phyloP scores from a whole-genome alignment of 768 basidiomycete genomes.

The Macrolepiota albuminosa region DNA sequence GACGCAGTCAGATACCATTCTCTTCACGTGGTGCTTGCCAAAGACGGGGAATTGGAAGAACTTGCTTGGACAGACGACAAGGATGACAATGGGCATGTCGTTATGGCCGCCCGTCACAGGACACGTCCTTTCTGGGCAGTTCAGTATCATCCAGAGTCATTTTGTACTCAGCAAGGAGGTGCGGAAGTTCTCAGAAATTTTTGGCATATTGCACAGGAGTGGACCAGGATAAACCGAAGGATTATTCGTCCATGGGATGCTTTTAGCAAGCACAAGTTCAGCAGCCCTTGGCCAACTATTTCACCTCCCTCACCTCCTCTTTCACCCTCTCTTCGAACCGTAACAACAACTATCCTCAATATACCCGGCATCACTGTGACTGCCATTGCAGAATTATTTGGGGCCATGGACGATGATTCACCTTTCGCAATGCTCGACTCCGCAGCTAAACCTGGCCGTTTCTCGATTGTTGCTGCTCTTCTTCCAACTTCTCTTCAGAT shows the following conservation, averaged over 20 bases:
- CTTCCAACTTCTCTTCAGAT: slow-evolving; percentile 50
- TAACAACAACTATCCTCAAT: slow-evolving; percentile 34
- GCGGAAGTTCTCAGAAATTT: slow-evolving; percentile 68
- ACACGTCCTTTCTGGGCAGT: slow-evolving; percentile 79
- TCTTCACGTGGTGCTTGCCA: slow-evolving; percentile 52
- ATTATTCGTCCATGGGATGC: slow-evolving; percentile 36
- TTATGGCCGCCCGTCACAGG: slow-evolving; percentile 71
- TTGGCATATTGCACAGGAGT: slow-evolving; percentile 61
- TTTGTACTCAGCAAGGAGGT: slow-evolving; percentile 66
- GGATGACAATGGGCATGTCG: slow-evolving; percentile 58
- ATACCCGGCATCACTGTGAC: slow-evolving; percentile 37
- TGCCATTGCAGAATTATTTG: slow-evolving; percentile 57
- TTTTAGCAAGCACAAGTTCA: slow-evolving; percentile 31
- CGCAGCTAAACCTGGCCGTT: slow-evolving; percentile 69
- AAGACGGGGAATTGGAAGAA: slow-evolving; percentile 48
- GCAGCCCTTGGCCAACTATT: slow-evolving; percentile 55
- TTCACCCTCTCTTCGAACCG: slow-evolving; percentile 17
- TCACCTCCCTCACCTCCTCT: slow-evolving; percentile 21
- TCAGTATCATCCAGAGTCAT: slow-evolving; percentile 87
- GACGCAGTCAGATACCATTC: slow-evolving; percentile 79
- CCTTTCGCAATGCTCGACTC: slow-evolving; percentile 75
- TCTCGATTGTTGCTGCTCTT: slow-evolving; percentile 67
- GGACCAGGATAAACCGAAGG: slow-evolving; percentile 42
- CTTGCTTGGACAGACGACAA: slow-evolving; percentile 73
- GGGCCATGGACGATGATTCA: slow-evolving; percentile 49